A percentile compares a stretch with the other conserved stretches of the same genome.
Conservation (phyloP, 108 stramenopile genomes). For the Skeletonema grethae region DNA sequence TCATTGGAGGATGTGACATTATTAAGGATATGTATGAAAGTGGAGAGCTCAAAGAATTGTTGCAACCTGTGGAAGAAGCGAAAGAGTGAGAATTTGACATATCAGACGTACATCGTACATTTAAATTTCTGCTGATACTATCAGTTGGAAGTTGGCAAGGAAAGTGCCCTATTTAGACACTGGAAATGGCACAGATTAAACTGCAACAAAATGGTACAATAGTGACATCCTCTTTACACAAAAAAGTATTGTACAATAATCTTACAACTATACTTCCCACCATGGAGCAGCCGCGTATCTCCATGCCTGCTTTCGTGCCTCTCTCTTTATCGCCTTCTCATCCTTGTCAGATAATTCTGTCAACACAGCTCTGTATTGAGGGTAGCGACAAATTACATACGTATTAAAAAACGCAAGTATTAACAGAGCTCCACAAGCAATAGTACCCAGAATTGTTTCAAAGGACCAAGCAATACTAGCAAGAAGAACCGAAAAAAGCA, state of each 20-base stretch:
- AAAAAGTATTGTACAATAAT: background rate
- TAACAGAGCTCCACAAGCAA: slow-evolving; percentile 47
- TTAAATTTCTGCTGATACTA: too few relatives aligned
- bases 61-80: slow-evolving; percentile 56
- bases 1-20: slow-evolving; percentile 97
- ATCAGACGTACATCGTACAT: too few relatives aligned
- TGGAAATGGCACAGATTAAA: too few relatives aligned
- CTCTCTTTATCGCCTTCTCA: slow-evolving; percentile 22
- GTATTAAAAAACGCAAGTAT: slow-evolving; percentile 76
- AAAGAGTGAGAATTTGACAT: slow-evolving; percentile 13
- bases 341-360: slow-evolving; percentile 53
- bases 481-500: slow-evolving; percentile 79
- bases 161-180: too few relatives aligned
- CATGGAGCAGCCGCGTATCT: slow-evolving; percentile 26
- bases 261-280: slow-evolving; percentile 11
- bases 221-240: background rate
- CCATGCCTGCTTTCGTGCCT: slow-evolving; percentile 16
- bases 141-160: too few relatives aligned
- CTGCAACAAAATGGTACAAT: background rate
- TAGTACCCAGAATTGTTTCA: slow-evolving; percentile 58
- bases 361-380: slow-evolving; percentile 44
- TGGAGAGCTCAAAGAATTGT: slow-evolving; percentile 87
- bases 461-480: slow-evolving; percentile 69
- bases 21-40: slow-evolving; percentile 87
- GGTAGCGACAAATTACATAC: slow-evolving; percentile 61